A percentile compares a stretch with the other conserved stretches of the same genome.
These are phyloP conservation scores for Pisolithus sp. DNA, from an alignment of 768 basidiomycete genomes.

Conservation along the genomic window DNA sequence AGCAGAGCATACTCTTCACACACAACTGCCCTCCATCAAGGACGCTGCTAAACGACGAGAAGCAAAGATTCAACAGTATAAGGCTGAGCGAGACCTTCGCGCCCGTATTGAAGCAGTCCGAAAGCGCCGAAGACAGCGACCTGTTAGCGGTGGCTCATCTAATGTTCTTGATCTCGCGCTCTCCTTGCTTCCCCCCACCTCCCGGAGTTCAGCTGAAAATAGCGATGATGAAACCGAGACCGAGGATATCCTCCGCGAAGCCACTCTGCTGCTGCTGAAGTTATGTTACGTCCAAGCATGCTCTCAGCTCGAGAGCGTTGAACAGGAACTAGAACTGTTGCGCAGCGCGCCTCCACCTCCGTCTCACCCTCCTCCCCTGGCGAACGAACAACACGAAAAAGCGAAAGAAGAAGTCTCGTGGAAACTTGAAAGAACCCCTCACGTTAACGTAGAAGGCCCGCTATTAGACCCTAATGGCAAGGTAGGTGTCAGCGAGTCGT, in stretches of 20 bases:
- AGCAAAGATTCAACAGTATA: constrained; percentile 86
- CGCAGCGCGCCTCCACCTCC: constrained; percentile 44
- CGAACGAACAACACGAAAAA: constrained; percentile 35
- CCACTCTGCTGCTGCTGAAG: constrained; percentile 64
- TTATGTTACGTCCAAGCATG: constrained; percentile 67
- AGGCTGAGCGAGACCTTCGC: constrained; percentile 77
- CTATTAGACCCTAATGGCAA: constrained; percentile 72
- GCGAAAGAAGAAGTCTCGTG: constrained; percentile 50
- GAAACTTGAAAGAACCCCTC: constrained; percentile 60
- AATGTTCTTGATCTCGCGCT: constrained; percentile 60
- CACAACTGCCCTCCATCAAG: constrained; percentile 38
- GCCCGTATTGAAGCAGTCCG: constrained; percentile 56
- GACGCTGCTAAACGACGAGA: constrained; percentile 75
- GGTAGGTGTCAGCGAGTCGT: constrained; percentile 36
- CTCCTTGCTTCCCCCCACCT: constrained; percentile 46
- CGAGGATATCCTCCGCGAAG: constrained; percentile 62
- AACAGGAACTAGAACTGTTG: constrained; percentile 70
- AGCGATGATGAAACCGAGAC: constrained; percentile 51
- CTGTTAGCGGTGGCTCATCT: constrained; percentile 26
- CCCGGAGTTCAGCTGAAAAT: constrained; percentile 8
- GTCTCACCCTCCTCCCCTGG: constrained; percentile 22
- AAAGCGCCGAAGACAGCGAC: constrained; percentile 43
- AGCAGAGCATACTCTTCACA: constrained; percentile 51
- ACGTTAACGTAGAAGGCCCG: constrained; percentile 46
- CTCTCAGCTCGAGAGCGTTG: constrained; percentile 57